These are phyloP conservation scores for Smittium mucronatum DNA, from an alignment of 371 early-diverging fungal genomes.

Conservation along the genomic window DNA sequence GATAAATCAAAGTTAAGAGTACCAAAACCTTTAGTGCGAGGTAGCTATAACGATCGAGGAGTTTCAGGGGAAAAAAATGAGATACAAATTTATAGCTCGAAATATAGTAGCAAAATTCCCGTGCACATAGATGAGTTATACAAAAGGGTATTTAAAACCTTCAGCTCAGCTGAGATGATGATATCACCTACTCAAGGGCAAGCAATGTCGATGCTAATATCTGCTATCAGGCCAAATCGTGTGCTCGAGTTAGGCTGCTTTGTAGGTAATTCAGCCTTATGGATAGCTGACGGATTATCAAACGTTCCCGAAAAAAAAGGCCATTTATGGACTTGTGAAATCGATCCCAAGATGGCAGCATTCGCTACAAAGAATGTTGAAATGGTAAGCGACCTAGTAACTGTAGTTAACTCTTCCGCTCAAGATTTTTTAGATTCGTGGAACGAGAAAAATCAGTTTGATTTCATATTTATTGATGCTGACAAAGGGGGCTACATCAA, in stretches of 20 bases:
- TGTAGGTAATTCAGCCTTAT: conserved; percentile 12
- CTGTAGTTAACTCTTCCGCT: conserved; percentile 3
- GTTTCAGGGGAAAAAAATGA: too few relatives aligned
- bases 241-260: conserved; percentile 12
- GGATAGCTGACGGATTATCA: conserved; percentile 11
- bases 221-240: neutral
- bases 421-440: conserved; percentile 1
- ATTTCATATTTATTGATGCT: conserved; percentile 27
- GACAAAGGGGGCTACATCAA: conserved; percentile 23
- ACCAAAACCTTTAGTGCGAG: too few relatives aligned
- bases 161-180: conserved; percentile 7
- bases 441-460: conserved; percentile 13
- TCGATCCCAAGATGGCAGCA: neutral
- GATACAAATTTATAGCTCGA: too few relatives aligned
- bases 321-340: conserved; percentile 11
- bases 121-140: conserved; percentile 1
- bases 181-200: conserved; percentile 10
- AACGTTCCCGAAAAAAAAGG: neutral
- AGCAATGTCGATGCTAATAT: conserved; percentile 4
- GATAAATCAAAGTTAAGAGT: too few relatives aligned
- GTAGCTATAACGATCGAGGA: too few relatives aligned
- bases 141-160: neutral
- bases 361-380: conserved; percentile 8
- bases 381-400: neutral
- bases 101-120: too few relatives aligned